Evolutionary conservation across 1,139 yeast species (phyloP).

Genomic region (Nadsonia starkeyi-henricii): DNA sequence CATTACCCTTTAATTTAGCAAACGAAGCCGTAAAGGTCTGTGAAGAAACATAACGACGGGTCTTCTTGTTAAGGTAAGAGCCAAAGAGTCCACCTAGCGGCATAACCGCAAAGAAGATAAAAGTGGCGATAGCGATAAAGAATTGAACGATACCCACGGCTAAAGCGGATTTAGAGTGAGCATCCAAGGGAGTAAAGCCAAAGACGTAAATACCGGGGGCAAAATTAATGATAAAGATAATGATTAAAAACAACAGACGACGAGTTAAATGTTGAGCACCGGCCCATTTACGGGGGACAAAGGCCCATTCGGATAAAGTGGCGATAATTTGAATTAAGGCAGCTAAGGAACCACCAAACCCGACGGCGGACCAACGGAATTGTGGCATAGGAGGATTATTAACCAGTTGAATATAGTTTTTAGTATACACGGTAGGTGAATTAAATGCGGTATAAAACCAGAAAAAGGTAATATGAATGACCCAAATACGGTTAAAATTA

Average conservation of each 20-base stretch:
- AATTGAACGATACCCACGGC: slow-evolving; percentile 81
- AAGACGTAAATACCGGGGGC: slow-evolving; percentile 82
- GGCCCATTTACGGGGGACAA: slow-evolving; percentile 97
- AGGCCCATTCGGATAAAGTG: slow-evolving; percentile 85
- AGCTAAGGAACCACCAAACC: slow-evolving; percentile 87
- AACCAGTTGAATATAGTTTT: slow-evolving; percentile 66
- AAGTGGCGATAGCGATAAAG: slow-evolving; percentile 73
- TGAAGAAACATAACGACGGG: slow-evolving; percentile 83
- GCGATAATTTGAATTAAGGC: slow-evolving; percentile 70
- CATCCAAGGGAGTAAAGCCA: slow-evolving; percentile 51
- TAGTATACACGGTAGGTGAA: slow-evolving; percentile 83
- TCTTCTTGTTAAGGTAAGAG: slow-evolving; percentile 71
- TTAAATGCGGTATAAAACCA: slow-evolving; percentile 94
- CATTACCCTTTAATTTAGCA: slow-evolving; percentile 66
- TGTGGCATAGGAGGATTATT: slow-evolving; percentile 80
- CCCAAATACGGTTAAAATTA: slow-evolving; percentile 96
- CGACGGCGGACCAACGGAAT: slow-evolving; percentile 84
- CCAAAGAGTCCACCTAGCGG: slow-evolving; percentile 96
- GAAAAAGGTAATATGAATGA: slow-evolving; percentile 74
- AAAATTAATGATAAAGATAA: slow-evolving; percentile 57
- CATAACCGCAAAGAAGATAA: slow-evolving; percentile 81
- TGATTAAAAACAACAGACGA: slow-evolving; percentile 61
- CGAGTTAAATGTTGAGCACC: slow-evolving; percentile 96
- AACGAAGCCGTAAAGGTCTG: slow-evolving; percentile 94
- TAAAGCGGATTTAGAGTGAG: slow-evolving; percentile 60